These are phyloP conservation scores for Lanmaoa pseudosensibilis DNA, from an alignment of 768 basidiomycete species.

Conservation along the genomic window DNA sequence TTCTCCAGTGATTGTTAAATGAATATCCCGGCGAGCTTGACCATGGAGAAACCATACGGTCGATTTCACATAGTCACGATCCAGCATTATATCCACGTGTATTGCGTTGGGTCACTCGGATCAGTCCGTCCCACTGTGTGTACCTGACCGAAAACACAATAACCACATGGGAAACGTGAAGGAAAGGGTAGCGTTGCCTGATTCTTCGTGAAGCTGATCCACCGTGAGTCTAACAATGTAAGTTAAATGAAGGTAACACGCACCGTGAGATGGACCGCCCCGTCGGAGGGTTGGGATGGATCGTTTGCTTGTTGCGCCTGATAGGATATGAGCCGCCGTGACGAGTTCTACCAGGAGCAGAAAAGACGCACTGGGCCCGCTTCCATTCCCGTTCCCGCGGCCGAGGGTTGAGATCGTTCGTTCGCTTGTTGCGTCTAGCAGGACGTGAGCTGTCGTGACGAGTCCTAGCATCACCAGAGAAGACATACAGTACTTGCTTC, in stretches of 20 bases:
- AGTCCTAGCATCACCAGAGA: too few relatives aligned
- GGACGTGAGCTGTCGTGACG: neutral
- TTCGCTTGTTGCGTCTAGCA: neutral
- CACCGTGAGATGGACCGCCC: neutral
- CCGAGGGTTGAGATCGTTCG: neutral
- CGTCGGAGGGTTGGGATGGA: too few relatives aligned
- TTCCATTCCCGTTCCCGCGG: too few relatives aligned
- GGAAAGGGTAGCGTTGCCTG: neutral
- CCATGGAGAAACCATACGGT: too few relatives aligned
- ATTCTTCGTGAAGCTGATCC: neutral
- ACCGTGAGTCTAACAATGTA: neutral
- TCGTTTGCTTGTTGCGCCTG: neutral
- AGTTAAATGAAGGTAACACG: neutral
- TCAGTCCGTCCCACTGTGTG: neutral
- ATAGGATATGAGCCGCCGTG: neutral
- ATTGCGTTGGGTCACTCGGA: too few relatives aligned
- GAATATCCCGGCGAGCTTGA: neutral
- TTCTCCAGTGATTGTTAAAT: too few relatives aligned
- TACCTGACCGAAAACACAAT: neutral
- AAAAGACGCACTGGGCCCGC: neutral
- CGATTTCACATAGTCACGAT: too few relatives aligned
- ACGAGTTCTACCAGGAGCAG: neutral
- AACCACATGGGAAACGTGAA: neutral
- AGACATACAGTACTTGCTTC: neutral
- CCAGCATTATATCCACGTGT: too few relatives aligned